Percentiles rank a stretch among this genome's conserved stretches.
Evolutionary conservation across 2,329 filamentous ascomycete genomes (phyloP).

Genomic region (Clonostachys rhizophaga): DNA sequence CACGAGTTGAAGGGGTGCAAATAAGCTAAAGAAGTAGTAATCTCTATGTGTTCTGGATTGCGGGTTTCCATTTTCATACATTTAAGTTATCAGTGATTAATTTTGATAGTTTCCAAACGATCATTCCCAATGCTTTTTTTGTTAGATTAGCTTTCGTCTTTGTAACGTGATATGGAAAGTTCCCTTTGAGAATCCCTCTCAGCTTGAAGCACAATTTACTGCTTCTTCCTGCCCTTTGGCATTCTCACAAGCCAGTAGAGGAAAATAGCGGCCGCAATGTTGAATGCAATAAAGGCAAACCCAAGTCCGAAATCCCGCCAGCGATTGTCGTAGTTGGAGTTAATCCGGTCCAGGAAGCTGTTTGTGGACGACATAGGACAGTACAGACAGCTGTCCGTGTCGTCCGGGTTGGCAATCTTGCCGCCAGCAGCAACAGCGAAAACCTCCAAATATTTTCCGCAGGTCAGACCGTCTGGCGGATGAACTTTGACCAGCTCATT

Average conservation of each 20-base stretch:
- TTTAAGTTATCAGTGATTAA: too few relatives aligned
- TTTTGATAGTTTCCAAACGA: too few relatives aligned
- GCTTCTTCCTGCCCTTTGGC: conserved; percentile 20
- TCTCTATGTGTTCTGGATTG: too few relatives aligned
- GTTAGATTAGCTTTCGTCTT: too few relatives aligned
- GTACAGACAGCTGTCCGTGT: conserved; percentile 39
- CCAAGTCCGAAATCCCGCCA: conserved; percentile 57
- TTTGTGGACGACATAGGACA: conserved; percentile 34
- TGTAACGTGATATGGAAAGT: too few relatives aligned
- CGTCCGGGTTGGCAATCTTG: conserved; percentile 47
- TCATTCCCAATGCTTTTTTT: too few relatives aligned
- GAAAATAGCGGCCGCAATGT: conserved; percentile 40
- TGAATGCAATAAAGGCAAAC: conserved; percentile 49
- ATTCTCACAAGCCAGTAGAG: conserved; percentile 44
- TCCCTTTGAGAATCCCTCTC: too few relatives aligned
- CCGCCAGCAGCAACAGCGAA: conserved; percentile 40
- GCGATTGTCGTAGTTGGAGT: conserved; percentile 40
- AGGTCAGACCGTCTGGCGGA: conserved; percentile 47
- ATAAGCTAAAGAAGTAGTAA: too few relatives aligned
- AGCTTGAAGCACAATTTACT: neutral
- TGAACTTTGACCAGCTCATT: conserved; percentile 60
- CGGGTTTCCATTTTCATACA: too few relatives aligned
- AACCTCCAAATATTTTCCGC: conserved; percentile 44
- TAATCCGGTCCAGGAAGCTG: conserved; percentile 28
- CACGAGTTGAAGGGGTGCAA: too few relatives aligned